phyloP scores from a whole-genome alignment of 2,329 filamentous ascomycete species.

The Fusarium drepaniforme region DNA sequence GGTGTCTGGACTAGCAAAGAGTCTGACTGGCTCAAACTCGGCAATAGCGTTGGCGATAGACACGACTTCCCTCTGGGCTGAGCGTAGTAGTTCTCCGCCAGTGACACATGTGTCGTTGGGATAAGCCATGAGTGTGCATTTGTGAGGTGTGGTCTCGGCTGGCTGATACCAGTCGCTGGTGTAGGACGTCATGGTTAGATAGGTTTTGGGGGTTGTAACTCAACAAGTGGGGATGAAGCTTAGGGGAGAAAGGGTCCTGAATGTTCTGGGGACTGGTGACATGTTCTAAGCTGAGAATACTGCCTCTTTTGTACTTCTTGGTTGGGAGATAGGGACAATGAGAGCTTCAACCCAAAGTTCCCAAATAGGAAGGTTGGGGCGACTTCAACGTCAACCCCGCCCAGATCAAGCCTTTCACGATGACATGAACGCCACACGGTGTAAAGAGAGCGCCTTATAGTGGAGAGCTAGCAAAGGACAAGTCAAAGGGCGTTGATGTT shows the following conservation, averaged over 20 bases:
- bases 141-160: constrained; percentile 1
- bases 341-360: neutral
- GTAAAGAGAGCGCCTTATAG: neutral
- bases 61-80: neutral
- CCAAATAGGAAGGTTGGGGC: neutral
- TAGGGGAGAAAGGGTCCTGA: neutral
- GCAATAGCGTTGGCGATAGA: neutral
- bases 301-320: neutral
- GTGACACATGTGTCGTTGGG: neutral
- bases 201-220: neutral
- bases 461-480: neutral
- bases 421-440: neutral
- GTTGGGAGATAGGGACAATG: neutral
- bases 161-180: neutral
- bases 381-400: neutral
- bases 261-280: neutral
- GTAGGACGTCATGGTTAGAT: neutral
- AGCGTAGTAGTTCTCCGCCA: neutral
- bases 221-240: neutral
- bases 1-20: neutral
- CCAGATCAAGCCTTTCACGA: neutral
- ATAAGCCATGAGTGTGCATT: constrained; percentile 3
- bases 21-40: neutral
- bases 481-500: neutral
- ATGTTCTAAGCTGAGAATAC: neutral